Conservation (phyloP, 345 rosid genomes). For the Pistacia integerrima region DNA sequence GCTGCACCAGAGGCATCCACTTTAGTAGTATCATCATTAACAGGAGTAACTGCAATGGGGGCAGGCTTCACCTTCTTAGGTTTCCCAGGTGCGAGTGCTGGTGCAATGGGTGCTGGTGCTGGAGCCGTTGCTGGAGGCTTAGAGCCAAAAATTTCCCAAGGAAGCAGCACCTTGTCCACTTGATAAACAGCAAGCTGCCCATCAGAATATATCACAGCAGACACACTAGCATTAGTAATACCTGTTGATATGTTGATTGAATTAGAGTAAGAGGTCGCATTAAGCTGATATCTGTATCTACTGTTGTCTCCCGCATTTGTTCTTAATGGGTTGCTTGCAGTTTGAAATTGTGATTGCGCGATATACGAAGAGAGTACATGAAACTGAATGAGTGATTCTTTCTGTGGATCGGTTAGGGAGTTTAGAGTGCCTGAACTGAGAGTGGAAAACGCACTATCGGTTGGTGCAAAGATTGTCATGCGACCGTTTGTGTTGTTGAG, state of each 20-base stretch:
- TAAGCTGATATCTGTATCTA: slow-evolving; percentile 27
- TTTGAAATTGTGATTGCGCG: slow-evolving; percentile 36
- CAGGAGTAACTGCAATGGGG: slow-evolving; percentile 12
- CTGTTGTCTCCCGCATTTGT: slow-evolving; percentile 41
- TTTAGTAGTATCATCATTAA: not conserved
- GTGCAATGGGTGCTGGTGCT: slow-evolving; percentile 27
- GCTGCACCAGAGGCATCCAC: slow-evolving; percentile 7
- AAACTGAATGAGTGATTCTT: slow-evolving; percentile 35
- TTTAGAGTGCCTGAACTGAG: slow-evolving; percentile 40
- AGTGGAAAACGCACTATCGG: slow-evolving; percentile 35
- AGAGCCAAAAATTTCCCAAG: slow-evolving; percentile 36
- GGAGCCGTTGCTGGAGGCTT: slow-evolving; percentile 48
- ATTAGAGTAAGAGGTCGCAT: slow-evolving; percentile 25
- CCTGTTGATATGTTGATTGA: slow-evolving; percentile 46
- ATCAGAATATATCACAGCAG: slow-evolving; percentile 33
- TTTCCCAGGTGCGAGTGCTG: slow-evolving; percentile 30
- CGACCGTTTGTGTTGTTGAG: slow-evolving; percentile 40
- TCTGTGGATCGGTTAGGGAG: slow-evolving; percentile 29
- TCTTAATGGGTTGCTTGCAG: slow-evolving; percentile 40
- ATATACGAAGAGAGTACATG: slow-evolving; percentile 34
- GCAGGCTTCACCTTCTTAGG: slow-evolving; percentile 25
- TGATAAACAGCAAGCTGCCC: slow-evolving; percentile 41
- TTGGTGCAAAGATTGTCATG: slow-evolving; percentile 39
- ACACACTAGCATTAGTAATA: slow-evolving; percentile 34
- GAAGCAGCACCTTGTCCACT: slow-evolving; percentile 50